Evolutionary conservation across 169 alveolate species (phyloP), one percentile per base, ranked within the genome.

Genomic region (Theileria parva): DNA sequence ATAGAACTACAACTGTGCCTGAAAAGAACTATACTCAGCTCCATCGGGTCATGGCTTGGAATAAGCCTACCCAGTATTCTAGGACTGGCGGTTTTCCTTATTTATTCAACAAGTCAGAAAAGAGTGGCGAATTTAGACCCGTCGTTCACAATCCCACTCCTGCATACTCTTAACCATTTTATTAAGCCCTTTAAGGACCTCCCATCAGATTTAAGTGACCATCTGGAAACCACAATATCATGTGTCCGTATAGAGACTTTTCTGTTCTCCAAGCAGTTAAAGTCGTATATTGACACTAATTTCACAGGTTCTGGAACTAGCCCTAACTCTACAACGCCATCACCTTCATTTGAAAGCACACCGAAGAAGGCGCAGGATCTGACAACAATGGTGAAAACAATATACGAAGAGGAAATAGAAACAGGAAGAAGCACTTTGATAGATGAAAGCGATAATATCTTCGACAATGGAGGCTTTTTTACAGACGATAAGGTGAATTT

Each of bases 191-290:
- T 85, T 13, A 77, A 66, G 59, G 39, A 74, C 51, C 68, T 85
- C 44, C 87, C 91, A 17, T 68, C 87, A 21, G 85, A 85, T 32
- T 34, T 85, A 5, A 78, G 76, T 48, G 91, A 85, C 69, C 91
- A 85, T 50, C n/a, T 85, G 66, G 86, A 77, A 30, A 67, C 87
- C 25, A 32, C 85, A n/a, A 32, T 78, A 11, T 85, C 91, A 21
- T 78, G 86, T 48, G 50, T 77, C 63, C 84, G 91, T 6, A 32
- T 85, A 9, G 86, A 77, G 73, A 63, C 73, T 3, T 83, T 44
- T 60, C 44, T 83, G 13, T 76, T 53, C 67, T 27, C 67, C n/a
- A 83, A 76, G 77, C 77, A 63, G 65, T 72, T 83, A 25, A 81
- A 75, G 51, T 44, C 53, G 2, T 81, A 83, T 80, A 67, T 83